These are phyloP conservation scores for Orbilia quercus DNA, from an alignment of 2,329 filamentous ascomycete genomes.

Conservation along the genomic window DNA sequence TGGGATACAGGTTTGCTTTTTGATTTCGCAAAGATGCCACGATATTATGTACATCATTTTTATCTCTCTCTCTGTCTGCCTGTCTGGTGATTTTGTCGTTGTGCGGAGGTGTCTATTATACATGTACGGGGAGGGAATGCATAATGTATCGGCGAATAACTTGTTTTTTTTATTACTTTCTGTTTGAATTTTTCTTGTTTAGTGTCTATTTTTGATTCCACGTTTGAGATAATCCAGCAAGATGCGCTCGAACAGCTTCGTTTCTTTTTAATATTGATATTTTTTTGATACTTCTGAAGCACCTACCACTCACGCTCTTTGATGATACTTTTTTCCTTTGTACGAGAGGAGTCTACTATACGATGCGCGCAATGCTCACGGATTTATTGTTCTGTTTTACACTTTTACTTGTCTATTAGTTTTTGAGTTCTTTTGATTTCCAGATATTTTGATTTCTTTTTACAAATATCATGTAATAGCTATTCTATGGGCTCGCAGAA, in stretches of 20 bases:
- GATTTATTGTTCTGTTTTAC: neutral
- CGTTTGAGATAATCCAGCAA: constrained; percentile 15
- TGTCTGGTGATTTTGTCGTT: constrained; percentile 14
- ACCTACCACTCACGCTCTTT: constrained; percentile 34
- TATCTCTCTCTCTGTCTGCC: no score
- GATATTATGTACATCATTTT: constrained; percentile 55
- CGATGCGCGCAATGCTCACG: constrained; percentile 20
- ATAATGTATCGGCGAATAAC: constrained; percentile 59
- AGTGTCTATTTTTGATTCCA: constrained; percentile 53
- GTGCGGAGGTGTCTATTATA: constrained; percentile 40
- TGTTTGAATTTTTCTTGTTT: constrained; percentile 11
- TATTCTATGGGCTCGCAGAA: constrained; percentile 26
- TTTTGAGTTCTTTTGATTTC: neutral
- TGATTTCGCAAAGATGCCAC: constrained; percentile 55
- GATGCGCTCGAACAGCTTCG: constrained; percentile 60
- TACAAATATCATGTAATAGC: constrained; percentile 43
- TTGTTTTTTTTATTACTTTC: constrained; percentile 59
- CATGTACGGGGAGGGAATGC: constrained; percentile 56
- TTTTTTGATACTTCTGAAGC: no score
- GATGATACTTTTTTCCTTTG: constrained; percentile 25
- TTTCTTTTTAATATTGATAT: no score
- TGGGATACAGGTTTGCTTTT: constrained; percentile 57
- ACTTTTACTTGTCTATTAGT: neutral
- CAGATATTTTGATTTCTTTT: constrained; percentile 4
- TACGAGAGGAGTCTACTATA: constrained; percentile 29